Conservation (phyloP, 345 rosid genomes). For the Citrus maxima region DNA sequence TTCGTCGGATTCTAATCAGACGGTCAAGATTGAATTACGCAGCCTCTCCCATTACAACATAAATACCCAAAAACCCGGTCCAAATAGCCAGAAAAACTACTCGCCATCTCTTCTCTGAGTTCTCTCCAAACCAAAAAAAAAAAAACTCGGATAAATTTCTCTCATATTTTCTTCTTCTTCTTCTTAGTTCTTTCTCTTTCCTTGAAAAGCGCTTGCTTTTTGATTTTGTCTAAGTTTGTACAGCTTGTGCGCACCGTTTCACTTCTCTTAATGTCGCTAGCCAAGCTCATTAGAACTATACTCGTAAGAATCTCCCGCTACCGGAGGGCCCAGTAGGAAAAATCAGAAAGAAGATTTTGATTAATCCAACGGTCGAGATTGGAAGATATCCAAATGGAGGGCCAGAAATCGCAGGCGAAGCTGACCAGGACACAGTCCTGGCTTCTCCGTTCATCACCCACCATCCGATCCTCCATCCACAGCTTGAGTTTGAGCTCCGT, state of each 20-base stretch:
- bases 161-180: background rate
- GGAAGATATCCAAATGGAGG: constrained; percentile 43
- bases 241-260: constrained; percentile 18
- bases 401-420: constrained; percentile 56
- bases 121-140: background rate
- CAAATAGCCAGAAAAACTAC: constrained; percentile 1
- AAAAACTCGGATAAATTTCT: background rate
- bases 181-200: background rate
- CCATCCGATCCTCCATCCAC: constrained; percentile 81
- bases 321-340: constrained; percentile 26
- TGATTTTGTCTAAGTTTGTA: background rate
- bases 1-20: constrained; percentile 27
- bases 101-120: background rate
- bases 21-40: constrained; percentile 43
- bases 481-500: constrained; percentile 78
- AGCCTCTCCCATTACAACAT: constrained; percentile 27
- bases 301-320: constrained; percentile 52
- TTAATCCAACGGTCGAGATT: constrained; percentile 18
- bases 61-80: constrained; percentile 34
- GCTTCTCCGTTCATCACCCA: constrained; percentile 79
- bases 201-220: background rate
- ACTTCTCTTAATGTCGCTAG: constrained; percentile 40
- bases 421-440: constrained; percentile 80
- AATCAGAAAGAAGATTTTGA: background rate
- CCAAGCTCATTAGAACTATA: constrained; percentile 21